phyloP scores from a whole-genome alignment of 805 yeast species.

The Peterozyma xylosa region DNA sequence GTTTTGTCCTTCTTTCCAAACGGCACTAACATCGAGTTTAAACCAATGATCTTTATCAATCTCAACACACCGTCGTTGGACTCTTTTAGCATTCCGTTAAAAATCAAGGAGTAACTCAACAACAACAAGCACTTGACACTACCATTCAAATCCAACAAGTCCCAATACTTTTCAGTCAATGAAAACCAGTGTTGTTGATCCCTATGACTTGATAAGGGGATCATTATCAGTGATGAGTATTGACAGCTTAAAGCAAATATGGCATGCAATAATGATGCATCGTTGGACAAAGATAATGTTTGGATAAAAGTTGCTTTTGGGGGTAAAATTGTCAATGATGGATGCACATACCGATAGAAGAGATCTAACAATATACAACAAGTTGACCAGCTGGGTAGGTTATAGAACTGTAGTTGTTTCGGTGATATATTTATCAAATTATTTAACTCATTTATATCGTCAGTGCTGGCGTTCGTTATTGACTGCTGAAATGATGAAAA shows the following conservation, averaged over 20 bases:
- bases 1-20: constrained; percentile 4
- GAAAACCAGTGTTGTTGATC: constrained; percentile 30
- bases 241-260: constrained; percentile 27
- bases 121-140: constrained; percentile 10
- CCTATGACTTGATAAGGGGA: constrained; percentile 17
- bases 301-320: constrained; percentile 22
- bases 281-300: constrained; percentile 21
- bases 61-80: too few species aligned
- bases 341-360: constrained; percentile 32
- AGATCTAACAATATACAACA: constrained; percentile 26
- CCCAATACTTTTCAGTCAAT: constrained; percentile 24
- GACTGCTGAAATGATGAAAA: too few species aligned
- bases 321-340: constrained; percentile 28
- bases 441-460: too few species aligned
- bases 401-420: too few species aligned
- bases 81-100: neutral
- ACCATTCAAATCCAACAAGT: too few species aligned
- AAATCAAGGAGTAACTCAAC: constrained; percentile 6
- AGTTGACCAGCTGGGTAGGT: constrained; percentile 8
- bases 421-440: too few species aligned
- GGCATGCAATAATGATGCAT: constrained; percentile 22
- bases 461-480: too few species aligned
- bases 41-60: too few species aligned
- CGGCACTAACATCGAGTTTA: too few species aligned
- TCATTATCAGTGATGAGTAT: constrained; percentile 21